Evolutionary conservation across 2,329 filamentous ascomycete genomes (phyloP).

Genomic region (Fusarium sp.): DNA sequence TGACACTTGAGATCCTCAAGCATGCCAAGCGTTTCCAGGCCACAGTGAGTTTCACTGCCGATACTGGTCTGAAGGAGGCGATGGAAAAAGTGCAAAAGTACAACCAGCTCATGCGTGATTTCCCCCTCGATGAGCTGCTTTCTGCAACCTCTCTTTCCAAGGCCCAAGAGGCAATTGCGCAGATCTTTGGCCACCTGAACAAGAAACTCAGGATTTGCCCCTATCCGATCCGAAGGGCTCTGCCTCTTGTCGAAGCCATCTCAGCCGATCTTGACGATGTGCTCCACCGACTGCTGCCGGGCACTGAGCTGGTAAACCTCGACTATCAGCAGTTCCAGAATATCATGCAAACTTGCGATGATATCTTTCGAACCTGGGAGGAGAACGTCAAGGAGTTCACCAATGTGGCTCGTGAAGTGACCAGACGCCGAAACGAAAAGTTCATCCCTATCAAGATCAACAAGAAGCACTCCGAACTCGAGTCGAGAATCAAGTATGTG

Average conservation of each 20-base stretch:
- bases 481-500: conserved; percentile 93
- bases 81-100: conserved; percentile 98
- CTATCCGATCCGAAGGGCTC: conserved; percentile 91
- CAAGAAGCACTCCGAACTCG: conserved; percentile 88
- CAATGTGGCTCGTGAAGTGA: conserved; percentile 96
- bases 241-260: conserved; percentile 96
- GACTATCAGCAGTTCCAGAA: conserved; percentile 92
- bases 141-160: conserved; percentile 92
- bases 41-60: conserved; percentile 95
- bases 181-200: conserved; percentile 96
- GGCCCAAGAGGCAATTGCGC: conserved; percentile 87
- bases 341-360: conserved; percentile 86
- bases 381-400: conserved; percentile 98
- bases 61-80: conserved; percentile 95
- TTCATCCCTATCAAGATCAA: conserved; percentile 99
- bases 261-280: conserved; percentile 92
- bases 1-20: conserved; percentile 95
- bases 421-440: conserved; percentile 92
- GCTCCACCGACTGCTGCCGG: conserved; percentile 88
- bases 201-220: conserved; percentile 98
- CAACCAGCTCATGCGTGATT: conserved; percentile 98
- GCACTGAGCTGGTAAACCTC: conserved; percentile 90
- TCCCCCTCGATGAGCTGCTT: conserved; percentile 93
- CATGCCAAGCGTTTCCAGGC: conserved; percentile 98
- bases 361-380: conserved; percentile 94